These are phyloP conservation scores for Psidium friedrichsthalianum DNA, from an alignment of 345 rosid species.

Conservation along the genomic window DNA sequence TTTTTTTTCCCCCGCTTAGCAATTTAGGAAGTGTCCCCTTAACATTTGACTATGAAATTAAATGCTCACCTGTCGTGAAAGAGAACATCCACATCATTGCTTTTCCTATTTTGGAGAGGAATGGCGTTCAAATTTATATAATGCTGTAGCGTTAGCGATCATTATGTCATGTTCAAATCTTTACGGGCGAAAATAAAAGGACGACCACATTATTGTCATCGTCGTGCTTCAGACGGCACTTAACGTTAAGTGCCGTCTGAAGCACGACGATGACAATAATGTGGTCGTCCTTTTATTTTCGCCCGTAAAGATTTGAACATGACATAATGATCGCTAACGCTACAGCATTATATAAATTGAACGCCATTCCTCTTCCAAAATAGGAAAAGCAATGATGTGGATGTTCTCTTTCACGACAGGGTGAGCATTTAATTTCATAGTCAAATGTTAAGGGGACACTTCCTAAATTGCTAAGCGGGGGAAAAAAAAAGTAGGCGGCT, in stretches of 20 bases:
- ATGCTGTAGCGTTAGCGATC: neutral
- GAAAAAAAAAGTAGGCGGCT: neutral
- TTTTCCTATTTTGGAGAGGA: neutral
- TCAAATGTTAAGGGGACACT: neutral
- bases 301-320: neutral
- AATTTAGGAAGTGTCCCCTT: neutral
- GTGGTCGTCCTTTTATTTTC: neutral
- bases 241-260: rapidly evolving
- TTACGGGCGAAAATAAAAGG: neutral
- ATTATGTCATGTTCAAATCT: neutral
- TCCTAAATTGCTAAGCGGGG: neutral
- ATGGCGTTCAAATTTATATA: neutral
- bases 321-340: neutral
- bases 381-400: neutral
- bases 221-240: rapidly evolving
- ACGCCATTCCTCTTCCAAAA: neutral
- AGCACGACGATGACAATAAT: neutral
- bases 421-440: neutral
- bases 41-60: neutral
- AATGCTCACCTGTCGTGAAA: neutral
- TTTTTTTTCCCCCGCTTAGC: neutral
- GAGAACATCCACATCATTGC: neutral
- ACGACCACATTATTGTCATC: neutral
- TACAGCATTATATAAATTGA: neutral
- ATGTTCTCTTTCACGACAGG: neutral